Conservation (phyloP, 345 rosid species). For the Clarkia xantiana region DNA sequence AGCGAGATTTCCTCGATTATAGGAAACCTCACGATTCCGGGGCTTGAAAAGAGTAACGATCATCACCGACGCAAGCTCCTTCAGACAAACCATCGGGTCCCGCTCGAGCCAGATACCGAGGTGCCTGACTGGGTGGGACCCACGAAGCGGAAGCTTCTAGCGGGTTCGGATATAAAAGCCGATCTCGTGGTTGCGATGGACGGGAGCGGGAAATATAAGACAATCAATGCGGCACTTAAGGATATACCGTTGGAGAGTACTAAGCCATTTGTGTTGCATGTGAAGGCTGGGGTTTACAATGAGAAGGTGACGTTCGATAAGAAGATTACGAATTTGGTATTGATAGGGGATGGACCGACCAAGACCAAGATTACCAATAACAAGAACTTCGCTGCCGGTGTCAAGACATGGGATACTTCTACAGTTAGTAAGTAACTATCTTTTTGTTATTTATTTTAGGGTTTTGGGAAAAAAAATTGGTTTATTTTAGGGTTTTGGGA, state of each 20-base stretch:
- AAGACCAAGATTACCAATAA: conserved; percentile 20
- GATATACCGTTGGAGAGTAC: conserved; percentile 8
- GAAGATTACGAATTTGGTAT: conserved; percentile 8
- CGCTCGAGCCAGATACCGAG: not conserved
- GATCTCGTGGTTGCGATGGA: conserved; percentile 25
- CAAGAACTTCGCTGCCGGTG: conserved; percentile 18
- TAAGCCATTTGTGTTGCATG: conserved; percentile 14
- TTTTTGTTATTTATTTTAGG: conserved; percentile 3
- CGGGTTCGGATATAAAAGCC: conserved; percentile 7
- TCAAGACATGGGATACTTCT: conserved; percentile 15
- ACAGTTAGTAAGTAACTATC: conserved; percentile 22
- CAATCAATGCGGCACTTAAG: conserved; percentile 15
- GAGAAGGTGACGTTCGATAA: conserved; percentile 17
- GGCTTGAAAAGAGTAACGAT: not conserved
- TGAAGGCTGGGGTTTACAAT: conserved; percentile 23
- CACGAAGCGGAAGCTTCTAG: conserved; percentile 15
- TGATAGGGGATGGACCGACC: conserved; percentile 27
- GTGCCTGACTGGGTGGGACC: conserved; percentile 21
- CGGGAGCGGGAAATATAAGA: conserved; percentile 28
- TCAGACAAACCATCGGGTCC: conserved; percentile 2
- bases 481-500: too few relatives aligned
- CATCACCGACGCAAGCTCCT: conserved; percentile 11
- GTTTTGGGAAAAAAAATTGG: too few relatives aligned
- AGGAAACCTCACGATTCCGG: conserved; percentile 7
- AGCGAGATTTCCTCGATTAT: conserved; percentile 11